Evolutionary conservation across 2,329 filamentous ascomycete species (phyloP).

Genomic region (Calonectria henricotiae): DNA sequence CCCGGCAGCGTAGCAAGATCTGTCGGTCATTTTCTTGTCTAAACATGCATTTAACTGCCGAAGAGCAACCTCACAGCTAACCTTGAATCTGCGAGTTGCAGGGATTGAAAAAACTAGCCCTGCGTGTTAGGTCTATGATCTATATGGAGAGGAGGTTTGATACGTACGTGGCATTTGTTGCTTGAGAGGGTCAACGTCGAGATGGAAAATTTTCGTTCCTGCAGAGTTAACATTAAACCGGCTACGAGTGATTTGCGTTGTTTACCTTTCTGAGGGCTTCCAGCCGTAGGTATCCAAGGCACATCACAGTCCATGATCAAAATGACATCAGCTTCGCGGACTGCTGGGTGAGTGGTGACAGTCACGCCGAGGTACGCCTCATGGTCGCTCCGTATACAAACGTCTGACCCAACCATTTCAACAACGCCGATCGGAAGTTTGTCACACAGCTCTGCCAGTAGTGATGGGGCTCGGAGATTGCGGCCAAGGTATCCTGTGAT

Average conservation of each 20-base stretch:
- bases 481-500: not conserved
- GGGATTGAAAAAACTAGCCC: not conserved
- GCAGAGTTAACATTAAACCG: not conserved
- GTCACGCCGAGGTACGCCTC: not conserved
- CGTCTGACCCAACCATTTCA: not conserved
- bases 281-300: not conserved
- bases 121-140: not conserved
- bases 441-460: not conserved
- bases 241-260: too few relatives aligned
- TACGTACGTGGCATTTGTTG: not conserved
- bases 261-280: not conserved
- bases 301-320: not conserved
- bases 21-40: not conserved
- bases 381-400: not conserved
- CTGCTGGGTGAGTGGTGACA: not conserved
- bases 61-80: not conserved
- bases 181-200: not conserved
- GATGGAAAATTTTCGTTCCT: conserved; percentile 2
- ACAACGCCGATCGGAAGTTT: not conserved
- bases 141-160: not conserved
- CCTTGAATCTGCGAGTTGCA: not conserved
- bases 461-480: not conserved
- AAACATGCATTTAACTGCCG: not conserved
- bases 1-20: not conserved
- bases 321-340: not conserved